These are phyloP conservation scores for Morella rubra DNA, from an alignment of 306 rosid species.

Conservation along the genomic window DNA sequence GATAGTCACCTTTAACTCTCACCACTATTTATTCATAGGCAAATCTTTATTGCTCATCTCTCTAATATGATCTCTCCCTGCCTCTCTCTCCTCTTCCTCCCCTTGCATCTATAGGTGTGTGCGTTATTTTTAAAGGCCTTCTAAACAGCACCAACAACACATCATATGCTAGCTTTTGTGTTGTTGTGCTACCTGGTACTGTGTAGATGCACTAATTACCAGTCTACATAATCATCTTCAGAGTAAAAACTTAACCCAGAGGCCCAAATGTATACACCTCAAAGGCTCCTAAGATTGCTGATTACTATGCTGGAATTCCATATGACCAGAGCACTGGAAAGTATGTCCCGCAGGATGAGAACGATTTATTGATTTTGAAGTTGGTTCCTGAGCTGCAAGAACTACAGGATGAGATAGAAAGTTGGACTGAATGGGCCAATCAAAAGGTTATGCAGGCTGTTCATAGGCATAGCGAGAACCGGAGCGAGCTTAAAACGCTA, in stretches of 20 bases:
- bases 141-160: too few species aligned
- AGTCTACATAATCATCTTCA: constrained; percentile 9
- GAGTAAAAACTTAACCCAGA: constrained; percentile 20
- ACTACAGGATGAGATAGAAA: constrained; percentile 44
- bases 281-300: constrained; percentile 26
- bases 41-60: too few species aligned
- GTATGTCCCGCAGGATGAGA: constrained; percentile 45
- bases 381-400: constrained; percentile 43
- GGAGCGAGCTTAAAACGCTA: constrained; percentile 46
- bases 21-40: too few species aligned
- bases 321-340: constrained; percentile 44
- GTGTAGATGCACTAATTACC: too few species aligned
- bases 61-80: too few species aligned
- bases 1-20: too few species aligned
- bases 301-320: constrained; percentile 48
- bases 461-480: constrained; percentile 42
- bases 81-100: too few species aligned
- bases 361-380: constrained; percentile 48
- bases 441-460: constrained; percentile 66
- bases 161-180: too few species aligned
- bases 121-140: too few species aligned
- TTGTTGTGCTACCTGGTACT: too few species aligned
- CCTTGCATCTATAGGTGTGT: too few species aligned
- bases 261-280: constrained; percentile 21
- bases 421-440: constrained; percentile 60